phyloP scores from a whole-genome alignment of 495 filamentous ascomycete genomes.

The Aspergillus biplanus region DNA sequence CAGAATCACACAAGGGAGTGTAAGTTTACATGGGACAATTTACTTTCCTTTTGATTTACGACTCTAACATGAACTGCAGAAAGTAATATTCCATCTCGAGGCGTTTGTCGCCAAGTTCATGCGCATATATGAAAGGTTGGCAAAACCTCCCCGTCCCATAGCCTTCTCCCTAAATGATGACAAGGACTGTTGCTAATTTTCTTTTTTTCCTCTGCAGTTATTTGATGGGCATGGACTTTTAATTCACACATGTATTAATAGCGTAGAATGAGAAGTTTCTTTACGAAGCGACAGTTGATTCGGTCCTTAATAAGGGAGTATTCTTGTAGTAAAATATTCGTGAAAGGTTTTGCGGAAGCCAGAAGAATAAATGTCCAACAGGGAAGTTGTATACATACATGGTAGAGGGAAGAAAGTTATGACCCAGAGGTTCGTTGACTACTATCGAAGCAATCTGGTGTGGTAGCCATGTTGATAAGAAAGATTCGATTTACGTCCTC shows the following conservation, averaged over 20 bases:
- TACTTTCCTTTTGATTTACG: neutral
- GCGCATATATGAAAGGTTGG: conserved; percentile 83
- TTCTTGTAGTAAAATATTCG: no score
- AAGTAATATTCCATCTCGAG: conserved; percentile 97
- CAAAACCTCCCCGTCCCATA: neutral
- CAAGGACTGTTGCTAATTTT: conserved; percentile 27
- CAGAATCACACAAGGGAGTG: conserved; percentile 80
- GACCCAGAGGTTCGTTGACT: no score
- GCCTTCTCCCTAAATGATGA: neutral
- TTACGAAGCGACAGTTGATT: neutral
- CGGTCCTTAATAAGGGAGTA: no score
- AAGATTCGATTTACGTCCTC: no score
- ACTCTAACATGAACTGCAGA: conserved; percentile 50
- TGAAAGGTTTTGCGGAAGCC: no score
- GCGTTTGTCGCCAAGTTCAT: conserved; percentile 99
- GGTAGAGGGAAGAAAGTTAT: no score
- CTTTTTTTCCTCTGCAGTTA: conserved; percentile 52
- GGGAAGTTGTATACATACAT: no score
- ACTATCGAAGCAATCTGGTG: no score
- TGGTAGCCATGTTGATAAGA: no score
- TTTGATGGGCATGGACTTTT: conserved; percentile 89
- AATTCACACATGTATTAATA: conserved; percentile 26
- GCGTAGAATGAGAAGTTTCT: conserved; percentile 38
- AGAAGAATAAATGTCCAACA: no score
- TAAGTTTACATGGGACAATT: conserved; percentile 36